phyloP scores from a whole-genome alignment of 441 rosid species.

The Gossypium davidsonii region DNA sequence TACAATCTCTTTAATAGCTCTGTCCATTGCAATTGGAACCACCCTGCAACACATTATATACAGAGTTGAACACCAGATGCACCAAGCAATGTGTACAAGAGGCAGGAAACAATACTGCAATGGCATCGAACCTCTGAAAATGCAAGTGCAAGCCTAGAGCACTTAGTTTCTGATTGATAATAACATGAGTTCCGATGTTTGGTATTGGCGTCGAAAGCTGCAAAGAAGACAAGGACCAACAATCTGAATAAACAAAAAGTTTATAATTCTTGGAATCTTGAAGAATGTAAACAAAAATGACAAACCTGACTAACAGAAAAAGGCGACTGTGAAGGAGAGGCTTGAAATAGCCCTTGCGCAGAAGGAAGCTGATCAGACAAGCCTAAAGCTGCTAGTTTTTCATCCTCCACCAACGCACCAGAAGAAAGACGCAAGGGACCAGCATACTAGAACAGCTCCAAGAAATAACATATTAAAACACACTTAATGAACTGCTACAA shows the following conservation, averaged over 20 bases:
- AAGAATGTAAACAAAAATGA: constrained; percentile 4
- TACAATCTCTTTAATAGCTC: constrained; percentile 95
- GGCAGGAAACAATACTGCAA: constrained; percentile 15
- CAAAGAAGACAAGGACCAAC: constrained; percentile 19
- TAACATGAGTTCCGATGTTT: constrained; percentile 77
- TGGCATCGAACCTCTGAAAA: constrained; percentile 77
- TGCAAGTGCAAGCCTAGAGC: constrained; percentile 69
- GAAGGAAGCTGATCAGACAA: constrained; percentile 82
- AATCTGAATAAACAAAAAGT: constrained; percentile 17
- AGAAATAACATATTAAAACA: not conserved
- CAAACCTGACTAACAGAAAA: constrained; percentile 74
- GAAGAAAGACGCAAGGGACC: constrained; percentile 66
- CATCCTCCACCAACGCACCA: constrained; percentile 74
- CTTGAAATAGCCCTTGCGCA: constrained; percentile 74
- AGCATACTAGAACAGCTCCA: constrained; percentile 46
- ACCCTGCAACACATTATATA: constrained; percentile 38
- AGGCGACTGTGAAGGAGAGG: constrained; percentile 61
- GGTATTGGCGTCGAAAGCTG: constrained; percentile 78
- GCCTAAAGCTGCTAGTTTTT: constrained; percentile 62
- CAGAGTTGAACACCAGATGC: not conserved
- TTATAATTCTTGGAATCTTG: not conserved
- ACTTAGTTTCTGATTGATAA: constrained; percentile 74
- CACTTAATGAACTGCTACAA: not conserved
- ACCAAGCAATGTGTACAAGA: not conserved
- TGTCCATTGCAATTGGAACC: constrained; percentile 93